Evolutionary conservation across 78 protist genomes (phyloP).

Genomic region (Paulinella micropora): DNA sequence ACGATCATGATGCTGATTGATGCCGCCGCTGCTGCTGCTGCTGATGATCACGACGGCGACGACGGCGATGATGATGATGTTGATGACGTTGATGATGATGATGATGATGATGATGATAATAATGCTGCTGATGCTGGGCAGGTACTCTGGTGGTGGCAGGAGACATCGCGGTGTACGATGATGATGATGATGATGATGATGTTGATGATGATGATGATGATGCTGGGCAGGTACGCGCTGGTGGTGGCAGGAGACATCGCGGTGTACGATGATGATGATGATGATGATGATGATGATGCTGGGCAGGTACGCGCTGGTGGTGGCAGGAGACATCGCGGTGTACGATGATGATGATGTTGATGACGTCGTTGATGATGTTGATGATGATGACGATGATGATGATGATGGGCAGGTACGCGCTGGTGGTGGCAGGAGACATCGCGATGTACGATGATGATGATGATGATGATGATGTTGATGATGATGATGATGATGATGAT

Average conservation of each 20-base stretch:
- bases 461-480: no score
- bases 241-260: conserved; percentile 79
- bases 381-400: no score
- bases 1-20: no score
- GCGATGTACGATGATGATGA: conserved; percentile 55
- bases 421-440: conserved; percentile 73
- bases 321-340: conserved; percentile 75
- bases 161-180: no score
- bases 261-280: conserved; percentile 58
- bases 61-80: conserved; percentile 44
- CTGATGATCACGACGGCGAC: conserved; percentile 73
- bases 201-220: conserved; percentile 70
- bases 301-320: conserved; percentile 73
- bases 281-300: conserved; percentile 69
- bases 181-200: no score
- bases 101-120: conserved; percentile 58
- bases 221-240: conserved; percentile 79
- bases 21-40: conserved; percentile 60
- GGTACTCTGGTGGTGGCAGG: no score
- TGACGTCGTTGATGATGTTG: no score
- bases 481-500: no score
- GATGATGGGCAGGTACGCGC: no score
- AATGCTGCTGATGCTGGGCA: conserved; percentile 87
- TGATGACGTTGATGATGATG: no score
- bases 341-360: no score